Conservation (phyloP, 495 filamentous ascomycete genomes). For the Daldinia bambusicola region DNA sequence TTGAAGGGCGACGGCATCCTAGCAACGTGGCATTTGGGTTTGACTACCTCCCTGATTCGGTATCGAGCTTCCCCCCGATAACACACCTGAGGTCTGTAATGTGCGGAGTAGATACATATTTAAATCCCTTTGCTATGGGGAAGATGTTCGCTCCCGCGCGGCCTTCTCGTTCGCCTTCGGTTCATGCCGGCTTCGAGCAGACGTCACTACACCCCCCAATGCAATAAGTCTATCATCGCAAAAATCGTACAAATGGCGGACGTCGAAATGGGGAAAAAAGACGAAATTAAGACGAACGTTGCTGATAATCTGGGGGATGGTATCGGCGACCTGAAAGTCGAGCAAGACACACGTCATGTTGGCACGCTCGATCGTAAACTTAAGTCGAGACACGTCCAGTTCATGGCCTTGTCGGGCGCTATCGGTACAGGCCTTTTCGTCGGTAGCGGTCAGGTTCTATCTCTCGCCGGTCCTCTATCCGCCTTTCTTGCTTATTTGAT, state of each 20-base stretch:
- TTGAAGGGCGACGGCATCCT: constrained; percentile 14
- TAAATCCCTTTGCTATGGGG: neutral
- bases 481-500: constrained; percentile 60
- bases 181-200: neutral
- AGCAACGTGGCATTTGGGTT: constrained; percentile 18
- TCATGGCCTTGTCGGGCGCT: constrained; percentile 70
- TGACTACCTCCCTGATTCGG: constrained; percentile 34
- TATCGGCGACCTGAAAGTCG: constrained; percentile 35
- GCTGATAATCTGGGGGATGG: constrained; percentile 33
- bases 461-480: constrained; percentile 52
- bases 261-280: constrained; percentile 32
- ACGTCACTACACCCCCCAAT: neutral
- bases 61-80: constrained; percentile 36
- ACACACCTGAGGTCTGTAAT: neutral
- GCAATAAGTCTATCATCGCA: neutral
- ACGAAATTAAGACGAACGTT: constrained; percentile 22
- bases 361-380: constrained; percentile 62
- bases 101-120: constrained; percentile 28
- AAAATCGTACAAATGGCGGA: constrained; percentile 39
- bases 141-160: neutral
- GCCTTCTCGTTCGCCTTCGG: neutral
- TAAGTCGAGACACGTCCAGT: constrained; percentile 68
- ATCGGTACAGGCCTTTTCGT: constrained; percentile 67
- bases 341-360: constrained; percentile 43
- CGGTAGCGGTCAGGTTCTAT: constrained; percentile 52